A percentile compares a stretch with the other conserved stretches of the same genome.
These are phyloP conservation scores for Mrakia blollopis DNA, from an alignment of 768 basidiomycete species.

Conservation along the genomic window DNA sequence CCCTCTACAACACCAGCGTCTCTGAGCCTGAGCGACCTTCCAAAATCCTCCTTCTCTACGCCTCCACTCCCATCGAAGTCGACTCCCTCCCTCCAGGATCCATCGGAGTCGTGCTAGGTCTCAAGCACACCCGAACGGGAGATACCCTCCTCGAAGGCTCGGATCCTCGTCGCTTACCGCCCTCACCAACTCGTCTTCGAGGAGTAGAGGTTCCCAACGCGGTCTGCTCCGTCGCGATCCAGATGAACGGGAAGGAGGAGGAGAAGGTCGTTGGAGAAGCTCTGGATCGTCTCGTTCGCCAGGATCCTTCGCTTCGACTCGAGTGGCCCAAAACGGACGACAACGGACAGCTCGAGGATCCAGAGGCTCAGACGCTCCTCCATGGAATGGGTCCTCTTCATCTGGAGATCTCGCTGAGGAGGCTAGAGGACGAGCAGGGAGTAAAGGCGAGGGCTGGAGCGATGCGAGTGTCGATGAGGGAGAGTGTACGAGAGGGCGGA, in stretches of 20 bases:
- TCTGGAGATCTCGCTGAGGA: slow-evolving; percentile 80
- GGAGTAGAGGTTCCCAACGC: slow-evolving; percentile 60
- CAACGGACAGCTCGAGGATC: slow-evolving; percentile 41
- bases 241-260: slow-evolving; percentile 74
- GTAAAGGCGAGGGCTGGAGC: slow-evolving; percentile 20
- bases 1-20: slow-evolving; percentile 60
- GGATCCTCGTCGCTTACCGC: slow-evolving; percentile 32
- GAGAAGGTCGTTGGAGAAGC: slow-evolving; percentile 72
- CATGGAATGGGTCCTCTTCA: slow-evolving; percentile 81
- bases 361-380: slow-evolving; percentile 76
- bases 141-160: slow-evolving; percentile 67
- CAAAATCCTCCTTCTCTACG: slow-evolving; percentile 73
- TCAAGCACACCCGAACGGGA: slow-evolving; percentile 78
- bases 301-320: slow-evolving; percentile 79
- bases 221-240: slow-evolving; percentile 75
- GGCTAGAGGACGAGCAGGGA: slow-evolving; percentile 63
- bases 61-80: slow-evolving; percentile 68
- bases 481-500: slow-evolving; percentile 26
- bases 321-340: slow-evolving; percentile 45
- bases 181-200: slow-evolving; percentile 43
- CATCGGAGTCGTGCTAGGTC: slow-evolving; percentile 76
- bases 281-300: slow-evolving; percentile 65
- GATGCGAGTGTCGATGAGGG: slow-evolving; percentile 27
- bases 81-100: slow-evolving; percentile 73
- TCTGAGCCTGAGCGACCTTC: slow-evolving; percentile 67